Conservation (phyloP, 306 rosid genomes). For the Begonia loranthoides region DNA sequence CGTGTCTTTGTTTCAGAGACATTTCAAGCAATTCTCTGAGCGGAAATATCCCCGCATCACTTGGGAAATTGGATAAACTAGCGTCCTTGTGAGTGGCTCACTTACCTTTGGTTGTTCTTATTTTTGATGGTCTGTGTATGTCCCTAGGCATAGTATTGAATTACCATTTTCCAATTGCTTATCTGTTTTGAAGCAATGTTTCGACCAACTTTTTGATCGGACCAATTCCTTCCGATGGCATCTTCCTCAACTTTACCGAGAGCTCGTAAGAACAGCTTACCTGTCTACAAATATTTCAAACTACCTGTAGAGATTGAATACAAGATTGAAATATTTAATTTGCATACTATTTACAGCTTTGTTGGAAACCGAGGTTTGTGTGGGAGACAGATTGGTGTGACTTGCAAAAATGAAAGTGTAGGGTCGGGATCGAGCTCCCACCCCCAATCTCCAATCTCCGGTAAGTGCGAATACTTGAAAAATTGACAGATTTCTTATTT, state of each 20-base stretch:
- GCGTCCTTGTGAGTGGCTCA: constrained; percentile 42
- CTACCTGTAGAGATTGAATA: background rate
- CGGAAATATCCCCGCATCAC: constrained; percentile 67
- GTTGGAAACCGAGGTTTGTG: constrained; percentile 90
- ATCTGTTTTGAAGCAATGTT: constrained; percentile 45
- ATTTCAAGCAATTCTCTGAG: constrained; percentile 85
- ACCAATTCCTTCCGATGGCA: constrained; percentile 77
- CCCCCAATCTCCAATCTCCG: constrained; percentile 29
- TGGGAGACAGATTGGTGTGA: constrained; percentile 48
- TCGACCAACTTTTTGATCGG: constrained; percentile 96
- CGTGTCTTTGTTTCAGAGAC: constrained; percentile 43
- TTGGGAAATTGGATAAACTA: constrained; percentile 71
- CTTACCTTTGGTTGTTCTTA: constrained; percentile 7
- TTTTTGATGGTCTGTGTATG: background rate
- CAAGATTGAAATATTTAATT: too few relatives aligned
- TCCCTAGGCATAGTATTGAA: background rate
- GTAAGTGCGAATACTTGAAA: constrained; percentile 18
- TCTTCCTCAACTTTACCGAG: constrained; percentile 51
- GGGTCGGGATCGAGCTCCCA: constrained; percentile 26
- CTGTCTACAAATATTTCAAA: constrained; percentile 9
- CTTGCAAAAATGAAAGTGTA: constrained; percentile 56
- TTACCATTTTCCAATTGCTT: background rate
- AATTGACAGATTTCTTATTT: background rate
- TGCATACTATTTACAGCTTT: constrained; percentile 42
- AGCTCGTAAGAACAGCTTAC: constrained; percentile 63